phyloP scores from a whole-genome alignment of 441 rosid species.

The Pelargonium australe region DNA sequence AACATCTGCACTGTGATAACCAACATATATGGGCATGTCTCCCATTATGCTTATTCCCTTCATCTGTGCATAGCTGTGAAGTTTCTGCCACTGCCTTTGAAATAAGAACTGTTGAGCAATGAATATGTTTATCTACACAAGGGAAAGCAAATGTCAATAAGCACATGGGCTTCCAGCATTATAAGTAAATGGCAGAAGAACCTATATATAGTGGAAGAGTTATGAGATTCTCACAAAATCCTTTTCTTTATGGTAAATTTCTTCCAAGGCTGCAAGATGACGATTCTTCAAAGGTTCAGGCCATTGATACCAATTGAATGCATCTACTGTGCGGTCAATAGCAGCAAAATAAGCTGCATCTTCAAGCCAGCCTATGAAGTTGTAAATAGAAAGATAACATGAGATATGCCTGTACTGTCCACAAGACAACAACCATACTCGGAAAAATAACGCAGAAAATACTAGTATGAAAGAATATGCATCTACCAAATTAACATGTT shows the following conservation, averaged over 20 bases:
- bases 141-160: conserved; percentile 25
- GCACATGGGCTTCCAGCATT: conserved; percentile 15
- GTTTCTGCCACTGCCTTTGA: conserved; percentile 93
- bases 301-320: conserved; percentile 83
- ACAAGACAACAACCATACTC: neutral
- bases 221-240: conserved; percentile 59
- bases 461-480: neutral
- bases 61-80: conserved; percentile 55
- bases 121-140: conserved; percentile 67
- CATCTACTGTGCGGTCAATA: conserved; percentile 49
- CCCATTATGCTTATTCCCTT: conserved; percentile 92
- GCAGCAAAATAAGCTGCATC: conserved; percentile 98
- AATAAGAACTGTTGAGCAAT: conserved; percentile 87
- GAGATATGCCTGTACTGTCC: conserved; percentile 3
- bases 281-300: conserved; percentile 72
- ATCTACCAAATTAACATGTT: conserved; percentile 2
- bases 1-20: conserved; percentile 94
- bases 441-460: neutral
- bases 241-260: conserved; percentile 58
- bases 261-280: conserved; percentile 86
- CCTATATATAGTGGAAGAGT: conserved; percentile 17
- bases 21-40: conserved; percentile 97
- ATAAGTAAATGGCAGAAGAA: conserved; percentile 7
- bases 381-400: conserved; percentile 1
- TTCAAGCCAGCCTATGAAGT: conserved; percentile 82